phyloP scores from a whole-genome alignment of 768 basidiomycete species.

The Lyophyllum semitale region DNA sequence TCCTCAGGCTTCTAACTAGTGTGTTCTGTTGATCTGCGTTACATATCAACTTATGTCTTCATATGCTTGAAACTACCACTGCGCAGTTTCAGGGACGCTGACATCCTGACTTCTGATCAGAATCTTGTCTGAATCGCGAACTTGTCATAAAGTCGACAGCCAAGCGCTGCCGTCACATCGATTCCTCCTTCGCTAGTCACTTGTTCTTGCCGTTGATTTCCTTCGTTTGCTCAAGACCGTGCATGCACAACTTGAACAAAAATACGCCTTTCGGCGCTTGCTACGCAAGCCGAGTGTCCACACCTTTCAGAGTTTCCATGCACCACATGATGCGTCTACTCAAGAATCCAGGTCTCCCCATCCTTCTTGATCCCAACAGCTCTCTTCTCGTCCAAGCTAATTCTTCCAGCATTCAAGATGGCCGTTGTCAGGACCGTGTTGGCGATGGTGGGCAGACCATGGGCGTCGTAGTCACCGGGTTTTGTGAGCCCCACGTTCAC shows the following conservation, averaged over 20 bases:
- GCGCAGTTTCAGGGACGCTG: background rate
- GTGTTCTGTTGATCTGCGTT: background rate
- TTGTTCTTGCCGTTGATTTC: background rate
- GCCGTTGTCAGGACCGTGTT: constrained; percentile 89
- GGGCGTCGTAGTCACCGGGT: constrained; percentile 74
- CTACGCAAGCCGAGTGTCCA: background rate
- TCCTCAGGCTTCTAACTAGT: no score
- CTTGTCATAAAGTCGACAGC: background rate
- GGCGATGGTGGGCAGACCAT: constrained; percentile 84
- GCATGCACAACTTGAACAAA: constrained; percentile 9
- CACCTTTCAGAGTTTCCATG: constrained; percentile 1
- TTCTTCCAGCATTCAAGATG: constrained; percentile 87
- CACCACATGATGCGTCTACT: constrained; percentile 41
- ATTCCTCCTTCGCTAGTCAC: background rate
- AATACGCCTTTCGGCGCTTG: constrained; percentile 12
- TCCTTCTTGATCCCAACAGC: constrained; percentile 76
- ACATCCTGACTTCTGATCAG: background rate
- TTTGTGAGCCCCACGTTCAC: constrained; percentile 72
- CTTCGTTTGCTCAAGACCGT: background rate
- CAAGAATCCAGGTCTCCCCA: constrained; percentile 65
- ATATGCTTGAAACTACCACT: background rate
- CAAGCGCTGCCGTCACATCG: background rate
- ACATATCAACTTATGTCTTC: background rate
- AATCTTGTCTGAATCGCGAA: no score
- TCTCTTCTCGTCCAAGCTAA: constrained; percentile 88